Evolutionary conservation across 768 basidiomycete species (phyloP).

Genomic region (Chalciporus chontae): DNA sequence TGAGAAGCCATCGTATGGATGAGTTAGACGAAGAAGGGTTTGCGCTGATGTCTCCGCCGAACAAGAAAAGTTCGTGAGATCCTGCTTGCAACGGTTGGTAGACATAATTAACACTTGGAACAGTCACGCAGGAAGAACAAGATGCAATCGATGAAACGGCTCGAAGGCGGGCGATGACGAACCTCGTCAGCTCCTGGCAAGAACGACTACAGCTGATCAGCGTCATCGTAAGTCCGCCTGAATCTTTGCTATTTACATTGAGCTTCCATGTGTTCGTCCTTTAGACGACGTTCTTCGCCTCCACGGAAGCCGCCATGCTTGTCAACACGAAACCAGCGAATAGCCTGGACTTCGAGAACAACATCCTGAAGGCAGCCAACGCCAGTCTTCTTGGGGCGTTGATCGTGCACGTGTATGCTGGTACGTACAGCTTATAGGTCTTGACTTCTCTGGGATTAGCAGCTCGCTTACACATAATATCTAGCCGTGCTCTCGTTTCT

Average conservation of each 20-base stretch:
- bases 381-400: slow-evolving; percentile 50
- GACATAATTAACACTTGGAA: neutral
- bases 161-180: slow-evolving; percentile 42
- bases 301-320: slow-evolving; percentile 52
- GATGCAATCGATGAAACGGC: slow-evolving; percentile 45
- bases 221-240: slow-evolving; percentile 45
- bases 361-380: slow-evolving; percentile 36
- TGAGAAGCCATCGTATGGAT: slow-evolving; percentile 7
- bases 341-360: slow-evolving; percentile 3
- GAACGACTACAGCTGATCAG: slow-evolving; percentile 59
- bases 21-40: slow-evolving; percentile 21
- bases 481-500: slow-evolving; percentile 47
- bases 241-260: neutral
- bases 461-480: neutral
- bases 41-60: neutral
- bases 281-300: slow-evolving; percentile 62
- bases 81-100: neutral
- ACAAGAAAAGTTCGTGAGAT: slow-evolving; percentile 19
- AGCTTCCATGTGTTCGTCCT: neutral
- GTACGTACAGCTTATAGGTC: too few species aligned
- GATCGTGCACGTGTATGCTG: slow-evolving; percentile 49
- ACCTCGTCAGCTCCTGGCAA: slow-evolving; percentile 59
- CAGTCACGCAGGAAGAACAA: slow-evolving; percentile 49
- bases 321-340: slow-evolving; percentile 38
- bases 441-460: neutral